phyloP scores from a whole-genome alignment of 805 yeast species.

The Kregervanrija fluxuum region DNA sequence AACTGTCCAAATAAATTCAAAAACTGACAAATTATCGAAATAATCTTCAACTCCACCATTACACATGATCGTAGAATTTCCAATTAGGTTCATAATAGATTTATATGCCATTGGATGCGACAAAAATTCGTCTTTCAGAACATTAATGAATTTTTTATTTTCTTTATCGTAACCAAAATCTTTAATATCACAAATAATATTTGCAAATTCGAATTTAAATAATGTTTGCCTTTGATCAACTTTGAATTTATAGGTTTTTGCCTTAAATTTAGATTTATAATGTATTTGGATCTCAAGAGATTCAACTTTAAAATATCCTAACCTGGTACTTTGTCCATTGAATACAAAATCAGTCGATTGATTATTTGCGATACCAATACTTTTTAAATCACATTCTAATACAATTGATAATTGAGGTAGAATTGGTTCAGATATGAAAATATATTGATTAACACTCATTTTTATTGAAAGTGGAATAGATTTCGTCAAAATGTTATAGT shows the following conservation, averaged over 20 bases:
- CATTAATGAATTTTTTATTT: background rate
- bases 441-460: background rate
- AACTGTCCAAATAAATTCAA: constrained; percentile 1
- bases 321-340: constrained; percentile 5
- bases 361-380: background rate
- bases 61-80: background rate
- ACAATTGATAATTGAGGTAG: background rate
- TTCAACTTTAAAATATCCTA: constrained; percentile 2
- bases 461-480: constrained; percentile 1
- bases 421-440: constrained; percentile 1
- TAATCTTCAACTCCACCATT: constrained; percentile 1
- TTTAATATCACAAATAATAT: constrained; percentile 3
- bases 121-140: background rate
- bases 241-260: background rate
- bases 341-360: constrained; percentile 4
- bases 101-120: background rate
- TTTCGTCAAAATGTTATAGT: constrained; percentile 1
- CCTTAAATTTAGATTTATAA: background rate
- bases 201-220: background rate
- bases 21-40: background rate
- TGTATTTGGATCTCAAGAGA: background rate
- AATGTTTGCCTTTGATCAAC: background rate
- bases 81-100: background rate
- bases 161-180: constrained; percentile 4
- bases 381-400: background rate